Conservation (phyloP, 768 basidiomycete species). For the Termitomyces heimii region DNA sequence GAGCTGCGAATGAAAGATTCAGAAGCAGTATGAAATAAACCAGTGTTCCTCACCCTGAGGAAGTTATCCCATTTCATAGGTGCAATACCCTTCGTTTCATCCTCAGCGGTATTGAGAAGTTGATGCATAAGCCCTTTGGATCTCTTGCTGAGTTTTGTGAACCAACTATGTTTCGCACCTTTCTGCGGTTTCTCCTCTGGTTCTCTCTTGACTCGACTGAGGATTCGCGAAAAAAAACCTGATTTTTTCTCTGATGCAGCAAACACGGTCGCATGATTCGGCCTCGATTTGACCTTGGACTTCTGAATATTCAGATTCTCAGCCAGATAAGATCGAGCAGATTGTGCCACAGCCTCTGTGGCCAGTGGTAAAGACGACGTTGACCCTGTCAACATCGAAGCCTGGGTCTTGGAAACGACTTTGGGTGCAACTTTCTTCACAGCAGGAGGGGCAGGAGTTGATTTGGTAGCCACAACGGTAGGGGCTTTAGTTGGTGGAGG, state of each 20-base stretch:
- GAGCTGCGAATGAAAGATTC: conserved; percentile 33
- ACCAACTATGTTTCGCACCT: conserved; percentile 47
- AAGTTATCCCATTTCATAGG: conserved; percentile 80
- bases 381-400: conserved; percentile 18
- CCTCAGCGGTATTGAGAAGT: conserved; percentile 49
- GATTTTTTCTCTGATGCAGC: conserved; percentile 30
- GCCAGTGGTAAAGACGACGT: conserved; percentile 31
- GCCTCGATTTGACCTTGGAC: conserved; percentile 66
- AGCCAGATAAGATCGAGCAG: conserved; percentile 62
- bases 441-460: conserved; percentile 15
- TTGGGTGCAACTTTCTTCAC: conserved; percentile 16
- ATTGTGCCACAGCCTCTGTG: conserved; percentile 53
- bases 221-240: conserved; percentile 49
- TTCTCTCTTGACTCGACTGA: conserved; percentile 21
- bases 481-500: conserved; percentile 7
- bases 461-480: background rate
- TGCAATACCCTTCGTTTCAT: conserved; percentile 46
- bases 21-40: background rate
- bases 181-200: conserved; percentile 33
- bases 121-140: conserved; percentile 57
- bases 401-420: conserved; percentile 13
- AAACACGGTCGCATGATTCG: conserved; percentile 49
- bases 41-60: conserved; percentile 44
- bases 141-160: conserved; percentile 53
- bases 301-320: conserved; percentile 44